Conservation (phyloP, 768 basidiomycete species). For the Sistotremastrum niveocremeum region DNA sequence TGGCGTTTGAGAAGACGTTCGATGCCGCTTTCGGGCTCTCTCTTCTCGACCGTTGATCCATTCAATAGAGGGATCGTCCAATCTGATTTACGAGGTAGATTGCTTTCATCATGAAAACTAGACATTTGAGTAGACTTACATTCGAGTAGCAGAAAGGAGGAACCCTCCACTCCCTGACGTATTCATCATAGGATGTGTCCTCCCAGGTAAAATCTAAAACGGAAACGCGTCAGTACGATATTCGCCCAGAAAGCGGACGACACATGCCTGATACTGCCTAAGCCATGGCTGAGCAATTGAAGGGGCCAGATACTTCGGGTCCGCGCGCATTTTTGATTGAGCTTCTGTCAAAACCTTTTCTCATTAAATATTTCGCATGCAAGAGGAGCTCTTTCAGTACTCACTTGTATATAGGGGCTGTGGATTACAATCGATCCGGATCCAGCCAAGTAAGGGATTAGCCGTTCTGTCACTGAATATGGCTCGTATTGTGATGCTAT, state of each 20-base stretch:
- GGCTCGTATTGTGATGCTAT: slow-evolving; percentile 80
- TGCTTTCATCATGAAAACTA: too few relatives aligned
- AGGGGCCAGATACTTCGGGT: slow-evolving; percentile 60
- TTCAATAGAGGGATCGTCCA: too few relatives aligned
- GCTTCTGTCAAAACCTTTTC: slow-evolving; percentile 61
- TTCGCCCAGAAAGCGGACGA: not conserved
- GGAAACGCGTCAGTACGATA: not conserved
- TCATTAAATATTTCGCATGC: not conserved
- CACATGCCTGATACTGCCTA: slow-evolving; percentile 68
- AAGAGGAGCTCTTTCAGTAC: not conserved
- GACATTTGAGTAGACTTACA: slow-evolving; percentile 31
- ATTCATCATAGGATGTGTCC: slow-evolving; percentile 92
- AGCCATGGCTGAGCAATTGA: slow-evolving; percentile 78
- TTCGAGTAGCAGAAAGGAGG: slow-evolving; percentile 73
- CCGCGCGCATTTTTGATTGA: slow-evolving; percentile 52
- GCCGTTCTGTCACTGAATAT: slow-evolving; percentile 57
- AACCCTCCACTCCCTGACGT: slow-evolving; percentile 83
- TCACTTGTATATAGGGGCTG: slow-evolving; percentile 67
- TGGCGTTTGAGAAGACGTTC: too few relatives aligned
- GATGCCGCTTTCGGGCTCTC: too few relatives aligned
- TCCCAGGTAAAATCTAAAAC: slow-evolving; percentile 68
- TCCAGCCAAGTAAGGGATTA: slow-evolving; percentile 69
- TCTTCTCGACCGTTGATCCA: too few relatives aligned
- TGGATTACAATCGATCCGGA: slow-evolving; percentile 82
- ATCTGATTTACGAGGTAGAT: too few relatives aligned